Conservation (phyloP, 2,329 filamentous ascomycete species). For the Xylogone sp. region DNA sequence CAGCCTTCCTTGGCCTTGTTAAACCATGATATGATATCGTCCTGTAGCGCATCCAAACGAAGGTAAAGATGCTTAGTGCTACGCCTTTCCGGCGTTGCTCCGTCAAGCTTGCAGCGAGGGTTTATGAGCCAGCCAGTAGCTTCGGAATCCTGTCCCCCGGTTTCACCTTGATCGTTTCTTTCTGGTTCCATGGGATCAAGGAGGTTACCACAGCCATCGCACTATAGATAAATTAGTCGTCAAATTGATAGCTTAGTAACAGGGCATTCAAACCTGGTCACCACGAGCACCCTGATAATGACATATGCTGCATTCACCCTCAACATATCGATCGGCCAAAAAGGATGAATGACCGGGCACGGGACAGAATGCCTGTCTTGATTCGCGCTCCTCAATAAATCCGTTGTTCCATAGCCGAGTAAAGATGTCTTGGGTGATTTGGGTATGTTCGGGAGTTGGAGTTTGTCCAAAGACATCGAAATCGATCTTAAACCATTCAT, state of each 20-base stretch:
- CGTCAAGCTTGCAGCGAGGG: slow-evolving; percentile 88
- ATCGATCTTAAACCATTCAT: slow-evolving; percentile 92
- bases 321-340: slow-evolving; percentile 82
- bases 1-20: slow-evolving; percentile 73
- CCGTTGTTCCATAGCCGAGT: slow-evolving; percentile 82
- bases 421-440: slow-evolving; percentile 92
- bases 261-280: slow-evolving; percentile 44
- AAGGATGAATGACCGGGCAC: slow-evolving; percentile 60
- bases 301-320: slow-evolving; percentile 75
- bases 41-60: slow-evolving; percentile 78
- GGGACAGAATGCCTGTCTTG: slow-evolving; percentile 87
- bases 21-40: slow-evolving; percentile 74
- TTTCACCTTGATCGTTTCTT: not conserved
- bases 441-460: slow-evolving; percentile 81
- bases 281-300: slow-evolving; percentile 67
- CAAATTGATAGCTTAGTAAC: too few relatives aligned
- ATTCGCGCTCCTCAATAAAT: slow-evolving; percentile 81
- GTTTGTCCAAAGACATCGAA: slow-evolving; percentile 96
- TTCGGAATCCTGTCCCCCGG: not conserved
- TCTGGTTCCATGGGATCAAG: slow-evolving; percentile 64
- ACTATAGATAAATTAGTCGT: slow-evolving; percentile 29
- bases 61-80: slow-evolving; percentile 91
- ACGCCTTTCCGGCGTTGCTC: slow-evolving; percentile 71
- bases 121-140: slow-evolving; percentile 57
- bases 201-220: slow-evolving; percentile 54